These are phyloP conservation scores for Penicillium herquei DNA, from an alignment of 495 filamentous ascomycete genomes.

Conservation along the genomic window DNA sequence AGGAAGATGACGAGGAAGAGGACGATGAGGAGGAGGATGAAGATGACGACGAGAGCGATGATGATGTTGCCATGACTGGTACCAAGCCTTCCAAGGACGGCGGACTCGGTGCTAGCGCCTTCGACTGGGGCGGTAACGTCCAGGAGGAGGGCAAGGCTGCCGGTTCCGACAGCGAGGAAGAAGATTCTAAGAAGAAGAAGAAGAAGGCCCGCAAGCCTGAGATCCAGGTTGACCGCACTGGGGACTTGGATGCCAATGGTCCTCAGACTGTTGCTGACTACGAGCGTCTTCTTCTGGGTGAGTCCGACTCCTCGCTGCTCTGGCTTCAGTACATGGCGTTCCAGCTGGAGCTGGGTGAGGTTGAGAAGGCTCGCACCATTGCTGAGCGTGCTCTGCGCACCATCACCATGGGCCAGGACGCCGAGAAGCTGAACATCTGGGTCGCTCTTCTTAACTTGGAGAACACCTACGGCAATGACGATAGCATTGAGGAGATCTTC, in stretches of 20 bases:
- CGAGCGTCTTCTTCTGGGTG: constrained; percentile 87
- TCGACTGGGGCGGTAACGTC: constrained; percentile 78
- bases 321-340: constrained; percentile 98
- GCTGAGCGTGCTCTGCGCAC: constrained; percentile 85
- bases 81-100: constrained; percentile 27
- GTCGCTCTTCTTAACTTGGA: constrained; percentile 91
- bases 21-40: constrained; percentile 48
- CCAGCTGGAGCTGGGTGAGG: constrained; percentile 86
- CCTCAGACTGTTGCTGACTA: constrained; percentile 88
- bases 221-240: constrained; percentile 83
- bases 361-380: constrained; percentile 79
- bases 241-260: constrained; percentile 83
- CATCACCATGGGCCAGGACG: constrained; percentile 82
- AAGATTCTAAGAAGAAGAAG: constrained; percentile 61
- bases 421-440: constrained; percentile 94
- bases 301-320: constrained; percentile 82
- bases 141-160: constrained; percentile 46
- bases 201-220: constrained; percentile 76
- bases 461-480: constrained; percentile 82
- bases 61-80: constrained; percentile 34
- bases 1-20: constrained; percentile 24
- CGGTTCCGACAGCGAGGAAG: constrained; percentile 46
- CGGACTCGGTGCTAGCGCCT: constrained; percentile 75
- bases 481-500: constrained; percentile 83
- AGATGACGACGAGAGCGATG: constrained; percentile 38